Conservation (phyloP, 164 flowering plant species). For the Buxus sempervirens region DNA sequence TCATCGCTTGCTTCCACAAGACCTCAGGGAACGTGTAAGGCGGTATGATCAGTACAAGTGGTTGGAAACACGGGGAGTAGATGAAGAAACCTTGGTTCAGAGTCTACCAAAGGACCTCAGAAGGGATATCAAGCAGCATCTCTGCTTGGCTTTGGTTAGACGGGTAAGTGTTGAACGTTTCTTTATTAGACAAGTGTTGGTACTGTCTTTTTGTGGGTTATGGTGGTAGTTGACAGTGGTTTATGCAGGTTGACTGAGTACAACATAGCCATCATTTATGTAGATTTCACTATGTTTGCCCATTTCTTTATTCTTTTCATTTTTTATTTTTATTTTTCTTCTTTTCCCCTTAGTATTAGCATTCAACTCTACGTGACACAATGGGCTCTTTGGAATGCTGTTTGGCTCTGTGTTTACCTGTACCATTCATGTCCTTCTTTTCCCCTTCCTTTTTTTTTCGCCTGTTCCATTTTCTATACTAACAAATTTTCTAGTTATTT, state of each 20-base stretch:
- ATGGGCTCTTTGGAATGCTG: no score
- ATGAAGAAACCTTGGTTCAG: constrained; percentile 89
- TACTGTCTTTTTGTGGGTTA: no score
- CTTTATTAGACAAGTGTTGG: neutral
- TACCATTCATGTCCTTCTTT: no score
- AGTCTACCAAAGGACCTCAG: constrained; percentile 93
- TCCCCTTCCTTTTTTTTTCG: no score
- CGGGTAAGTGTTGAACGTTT: constrained; percentile 48
- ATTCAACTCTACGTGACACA: no score
- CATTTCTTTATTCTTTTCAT: no score
- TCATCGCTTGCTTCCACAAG: constrained; percentile 3
- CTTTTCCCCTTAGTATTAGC: neutral
- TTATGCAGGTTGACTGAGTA: neutral
- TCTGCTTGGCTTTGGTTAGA: constrained; percentile 89
- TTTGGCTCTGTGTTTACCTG: no score
- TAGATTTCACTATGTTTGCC: neutral
- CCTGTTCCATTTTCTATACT: no score
- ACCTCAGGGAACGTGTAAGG: constrained; percentile 21
- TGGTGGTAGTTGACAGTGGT: neutral
- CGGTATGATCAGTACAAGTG: constrained; percentile 99
- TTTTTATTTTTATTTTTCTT: no score
- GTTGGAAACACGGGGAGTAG: constrained; percentile 97
- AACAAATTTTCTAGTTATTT: no score
- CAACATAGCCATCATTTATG: neutral
- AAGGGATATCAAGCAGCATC: constrained; percentile 95